phyloP scores from a whole-genome alignment of 2,329 filamentous ascomycete species.

The Aspergillus eucalypticola region DNA sequence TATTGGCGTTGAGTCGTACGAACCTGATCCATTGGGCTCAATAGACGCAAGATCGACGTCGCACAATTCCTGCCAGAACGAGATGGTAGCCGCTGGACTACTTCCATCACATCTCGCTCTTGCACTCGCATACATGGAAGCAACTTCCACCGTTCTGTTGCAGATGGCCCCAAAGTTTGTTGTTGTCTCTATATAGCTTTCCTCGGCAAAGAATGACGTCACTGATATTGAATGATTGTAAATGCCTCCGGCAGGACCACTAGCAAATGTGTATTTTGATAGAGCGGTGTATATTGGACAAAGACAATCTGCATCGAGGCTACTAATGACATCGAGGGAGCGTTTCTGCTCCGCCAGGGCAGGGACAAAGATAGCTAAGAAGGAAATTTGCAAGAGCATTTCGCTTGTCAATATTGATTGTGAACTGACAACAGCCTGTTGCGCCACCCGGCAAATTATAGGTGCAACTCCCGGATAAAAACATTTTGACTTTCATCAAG shows the following conservation, averaged over 20 bases:
- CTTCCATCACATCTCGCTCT: too few relatives aligned
- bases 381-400: background rate
- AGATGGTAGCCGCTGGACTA: too few relatives aligned
- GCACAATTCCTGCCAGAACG: too few relatives aligned
- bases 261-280: background rate
- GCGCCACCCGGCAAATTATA: background rate
- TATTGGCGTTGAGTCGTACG: too few relatives aligned
- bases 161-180: too few relatives aligned
- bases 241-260: too few relatives aligned
- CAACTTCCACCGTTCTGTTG: too few relatives aligned
- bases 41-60: too few relatives aligned
- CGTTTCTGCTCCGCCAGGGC: background rate
- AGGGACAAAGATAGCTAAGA: background rate
- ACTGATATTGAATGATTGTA: too few relatives aligned
- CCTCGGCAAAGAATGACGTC: too few relatives aligned
- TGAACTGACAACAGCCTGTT: background rate
- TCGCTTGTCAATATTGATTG: background rate
- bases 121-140: too few relatives aligned
- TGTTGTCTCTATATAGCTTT: too few relatives aligned
- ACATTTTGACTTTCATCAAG: background rate
- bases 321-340: background rate
- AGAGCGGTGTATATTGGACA: background rate
- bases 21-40: rapidly evolving
- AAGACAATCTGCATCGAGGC: background rate
- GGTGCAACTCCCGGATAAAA: background rate